These are phyloP conservation scores for Theobroma cacao DNA, from an alignment of 345 rosid genomes.

Conservation along the genomic window DNA sequence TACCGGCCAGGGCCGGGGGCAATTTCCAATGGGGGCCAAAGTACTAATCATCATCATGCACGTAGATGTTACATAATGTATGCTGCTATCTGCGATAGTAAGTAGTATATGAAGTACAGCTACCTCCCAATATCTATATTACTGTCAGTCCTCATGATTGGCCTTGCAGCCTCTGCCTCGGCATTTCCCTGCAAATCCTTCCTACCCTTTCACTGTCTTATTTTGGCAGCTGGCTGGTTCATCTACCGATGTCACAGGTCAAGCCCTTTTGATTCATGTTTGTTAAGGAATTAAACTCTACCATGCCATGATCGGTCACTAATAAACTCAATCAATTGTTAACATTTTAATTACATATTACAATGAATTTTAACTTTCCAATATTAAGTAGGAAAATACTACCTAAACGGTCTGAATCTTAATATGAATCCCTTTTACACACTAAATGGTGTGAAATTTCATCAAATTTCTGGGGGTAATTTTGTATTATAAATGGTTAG, in stretches of 20 bases:
- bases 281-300: neutral
- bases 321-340: too few species aligned
- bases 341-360: too few species aligned
- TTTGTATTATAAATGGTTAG: neutral
- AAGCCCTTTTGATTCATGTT: neutral
- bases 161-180: neutral
- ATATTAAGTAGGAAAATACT: too few species aligned
- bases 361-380: too few species aligned
- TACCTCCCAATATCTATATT: slow-evolving; percentile 2
- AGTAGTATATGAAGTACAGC: neutral
- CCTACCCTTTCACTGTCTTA: neutral
- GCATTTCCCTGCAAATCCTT: neutral
- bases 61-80: neutral
- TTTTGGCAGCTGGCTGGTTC: neutral
- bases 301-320: neutral
- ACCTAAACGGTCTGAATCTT: neutral
- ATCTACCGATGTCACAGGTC: neutral
- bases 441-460: too few species aligned
- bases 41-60: neutral
- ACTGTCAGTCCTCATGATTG: slow-evolving; percentile 7
- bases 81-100: neutral
- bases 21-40: neutral
- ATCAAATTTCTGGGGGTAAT: too few species aligned
- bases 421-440: too few species aligned
- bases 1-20: neutral